Base-by-base conservation (phyloP, 2,329 filamentous ascomycete species). In the Pyrenophora teres region DNA sequence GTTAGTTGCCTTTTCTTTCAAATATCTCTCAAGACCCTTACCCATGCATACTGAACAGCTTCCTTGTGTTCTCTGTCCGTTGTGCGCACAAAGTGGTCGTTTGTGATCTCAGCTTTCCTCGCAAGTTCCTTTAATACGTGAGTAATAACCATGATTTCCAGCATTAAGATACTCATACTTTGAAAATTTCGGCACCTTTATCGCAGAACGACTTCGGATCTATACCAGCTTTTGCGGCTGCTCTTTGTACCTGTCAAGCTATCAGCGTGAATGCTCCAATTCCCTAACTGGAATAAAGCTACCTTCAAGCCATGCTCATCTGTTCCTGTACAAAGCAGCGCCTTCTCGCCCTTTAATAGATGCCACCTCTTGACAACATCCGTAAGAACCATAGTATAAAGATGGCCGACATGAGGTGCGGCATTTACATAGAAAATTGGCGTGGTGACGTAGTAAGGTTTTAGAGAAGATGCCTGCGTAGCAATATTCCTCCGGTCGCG, bases 391-490 rank as follows among this genome's bases (percentile, higher is more conserved):
- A 97, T 92, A 36, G 89, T 90, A 74, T 96, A 97, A 54, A 99
- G 81, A 75, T 99, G 94, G 38, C 94, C 94, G 57, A 97, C 85
- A 78, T 99, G 94, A 43, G 94, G 94, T 39, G 90, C 92, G 48
- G 92, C 90, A 83, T 99, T 99, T 78, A 99, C 94, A 75, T 99
- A 99, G 79, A 97, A 99, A 52, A 99, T 99, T 2, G 94, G 94
- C 7, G 92, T 95, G 4, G 94, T 97, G 67, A 96, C 81, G 79
- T 97, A 99, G 78, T 88, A 97, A 7, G 93, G 92, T 78, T 97
- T 97, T 54, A 59, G 49, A 7, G 60, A 18, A n/a, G 57, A 18
- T 13, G 60, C 30, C 47, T 63, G 57, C 10, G 64, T 60, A 38
- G 66, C 59, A 25, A 59, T 41, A 39, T 52, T 56, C 27, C 59